Percentiles rank a stretch among this genome's conserved stretches.
Evolutionary conservation across 306 rosid genomes (phyloP).

Genomic region (Cucumis sativus): DNA sequence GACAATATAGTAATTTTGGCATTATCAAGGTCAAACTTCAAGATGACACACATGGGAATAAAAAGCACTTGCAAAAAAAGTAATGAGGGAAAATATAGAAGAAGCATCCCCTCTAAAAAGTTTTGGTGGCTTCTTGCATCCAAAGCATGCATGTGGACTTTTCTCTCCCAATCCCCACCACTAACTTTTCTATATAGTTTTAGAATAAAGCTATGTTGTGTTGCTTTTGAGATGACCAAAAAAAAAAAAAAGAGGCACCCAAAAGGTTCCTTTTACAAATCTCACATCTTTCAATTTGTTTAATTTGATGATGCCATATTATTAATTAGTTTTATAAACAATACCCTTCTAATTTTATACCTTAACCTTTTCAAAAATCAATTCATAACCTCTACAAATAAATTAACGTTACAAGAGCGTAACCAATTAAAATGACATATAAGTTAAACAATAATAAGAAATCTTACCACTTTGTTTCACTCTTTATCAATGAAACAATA

Average conservation of each 20-base stretch:
- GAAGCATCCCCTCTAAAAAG: constrained; percentile 41
- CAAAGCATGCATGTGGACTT: constrained; percentile 95
- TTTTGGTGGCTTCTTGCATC: constrained; percentile 93
- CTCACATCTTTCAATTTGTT: not conserved
- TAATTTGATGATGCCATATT: not conserved
- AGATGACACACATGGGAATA: not conserved
- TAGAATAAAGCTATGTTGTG: constrained; percentile 47
- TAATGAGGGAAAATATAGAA: constrained; percentile 40
- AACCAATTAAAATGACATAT: not conserved
- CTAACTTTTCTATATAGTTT: constrained; percentile 16
- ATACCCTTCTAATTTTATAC: not conserved
- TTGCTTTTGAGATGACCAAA: constrained; percentile 46
- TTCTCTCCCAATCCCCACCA: constrained; percentile 26
- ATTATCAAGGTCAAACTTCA: not conserved
- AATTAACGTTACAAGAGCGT: too few species aligned
- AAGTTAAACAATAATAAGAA: not conserved
- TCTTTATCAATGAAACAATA: constrained; percentile 2
- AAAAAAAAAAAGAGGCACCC: constrained; percentile 38
- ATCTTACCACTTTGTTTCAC: constrained; percentile 29
- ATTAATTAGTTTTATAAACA: not conserved
- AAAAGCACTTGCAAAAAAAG: constrained; percentile 18
- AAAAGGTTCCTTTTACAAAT: not conserved
- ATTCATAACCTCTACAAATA: constrained; percentile 22
- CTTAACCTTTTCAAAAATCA: not conserved
- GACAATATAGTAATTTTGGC: not conserved